Evolutionary conservation across 2,329 filamentous ascomycete species (phyloP), one percentile per base, ranked within the genome.

Genomic region (Hymenoscyphus fructigenus): DNA sequence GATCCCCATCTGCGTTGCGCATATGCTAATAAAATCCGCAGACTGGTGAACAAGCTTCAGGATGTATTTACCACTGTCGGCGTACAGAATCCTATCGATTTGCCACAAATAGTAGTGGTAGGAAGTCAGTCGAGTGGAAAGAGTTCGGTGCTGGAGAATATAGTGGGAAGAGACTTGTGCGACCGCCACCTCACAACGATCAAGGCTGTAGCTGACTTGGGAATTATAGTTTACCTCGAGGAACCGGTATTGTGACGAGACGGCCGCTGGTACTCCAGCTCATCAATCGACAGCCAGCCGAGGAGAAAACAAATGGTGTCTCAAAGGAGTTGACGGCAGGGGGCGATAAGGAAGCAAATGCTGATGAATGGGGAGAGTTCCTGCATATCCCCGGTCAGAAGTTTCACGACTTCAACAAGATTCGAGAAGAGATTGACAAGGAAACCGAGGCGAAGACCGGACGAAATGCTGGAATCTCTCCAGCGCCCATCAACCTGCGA

Each of bases 1-100:
- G 63, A 69, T 63, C 57, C 38, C 60, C 63, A 60, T 58, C 63
- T 61, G 55, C 53, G 66, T 69, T 72, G 65, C 67, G 70, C 72
- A 69, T 59, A 56, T 65, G 69, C 74, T 72, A 65, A 72, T 68
- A 65, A 41, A 41, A 59, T 66, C 62, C 68, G 62, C 73, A 89
- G 87, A 76, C 90, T 98, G 73, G 95, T 99, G 78, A 99, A 99
- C 85, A 98, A 96, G 84, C 89, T 99, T 58, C 95, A 99, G 79
- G 95, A 99, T 92, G 95, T 99, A 73, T 99, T 99, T 78, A 90
- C 94, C 68, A 98, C 95, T 53, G 95, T 99, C 73, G 95, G 95
- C 73, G 95, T 98, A 76, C 95, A 97, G 86, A 99, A 99, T 81
- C 95, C 95, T 68, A 99, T 99, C 84, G 95, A 99, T 83, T 82